Percentiles rank a stretch among this genome's conserved stretches.
Conservation (phyloP, 2,329 filamentous ascomycete genomes). For the Penicillium crustosum region DNA sequence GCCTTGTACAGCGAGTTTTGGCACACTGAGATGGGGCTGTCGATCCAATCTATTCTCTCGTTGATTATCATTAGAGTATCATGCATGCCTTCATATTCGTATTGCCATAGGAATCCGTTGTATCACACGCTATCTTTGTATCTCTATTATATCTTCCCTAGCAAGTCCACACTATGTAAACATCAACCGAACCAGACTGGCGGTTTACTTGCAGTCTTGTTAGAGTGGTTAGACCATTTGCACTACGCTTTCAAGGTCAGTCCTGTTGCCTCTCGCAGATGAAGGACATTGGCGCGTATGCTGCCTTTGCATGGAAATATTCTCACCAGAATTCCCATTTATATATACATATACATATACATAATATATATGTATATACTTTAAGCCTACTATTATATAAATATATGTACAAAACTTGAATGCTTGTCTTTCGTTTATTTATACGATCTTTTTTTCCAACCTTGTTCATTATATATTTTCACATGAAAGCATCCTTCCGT, state of each 20-base stretch:
- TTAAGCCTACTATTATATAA: no score
- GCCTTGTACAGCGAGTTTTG: constrained; percentile 26
- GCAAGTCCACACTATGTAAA: not conserved
- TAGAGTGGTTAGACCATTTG: not conserved
- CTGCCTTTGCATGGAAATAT: not conserved
- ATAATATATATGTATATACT: no score
- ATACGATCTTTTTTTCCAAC: no score
- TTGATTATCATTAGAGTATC: not conserved
- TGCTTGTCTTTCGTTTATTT: not conserved
- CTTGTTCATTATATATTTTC: no score
- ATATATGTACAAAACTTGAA: not conserved
- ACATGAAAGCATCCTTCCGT: no score
- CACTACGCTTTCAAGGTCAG: not conserved
- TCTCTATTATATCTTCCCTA: not conserved
- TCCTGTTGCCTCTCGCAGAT: not conserved
- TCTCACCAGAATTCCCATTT: not conserved
- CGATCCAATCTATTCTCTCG: constrained; percentile 15
- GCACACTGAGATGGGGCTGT: constrained; percentile 16
- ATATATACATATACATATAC: no score
- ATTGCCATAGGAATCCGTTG: not conserved
- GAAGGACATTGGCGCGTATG: not conserved
- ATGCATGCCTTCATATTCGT: not conserved
- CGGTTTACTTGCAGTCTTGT: not conserved
- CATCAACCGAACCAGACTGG: not conserved
- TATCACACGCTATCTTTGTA: not conserved